Conservation (phyloP, 2,329 filamentous ascomycete species). For the Ceratocystis papillata region DNA sequence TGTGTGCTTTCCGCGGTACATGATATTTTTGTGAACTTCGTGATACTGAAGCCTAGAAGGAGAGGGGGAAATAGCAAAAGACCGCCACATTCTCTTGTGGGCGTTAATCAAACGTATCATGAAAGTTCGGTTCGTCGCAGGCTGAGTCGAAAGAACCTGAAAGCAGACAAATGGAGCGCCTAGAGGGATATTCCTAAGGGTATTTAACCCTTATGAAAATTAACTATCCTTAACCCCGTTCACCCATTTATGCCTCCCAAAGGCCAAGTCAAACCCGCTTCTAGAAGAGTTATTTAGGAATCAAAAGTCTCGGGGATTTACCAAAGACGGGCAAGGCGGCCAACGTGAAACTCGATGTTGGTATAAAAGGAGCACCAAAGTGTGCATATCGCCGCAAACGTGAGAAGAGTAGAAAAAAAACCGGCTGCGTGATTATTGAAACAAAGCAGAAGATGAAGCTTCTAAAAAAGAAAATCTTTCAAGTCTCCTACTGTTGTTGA, state of each 20-base stretch:
- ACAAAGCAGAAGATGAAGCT: neutral
- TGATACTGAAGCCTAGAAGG: neutral
- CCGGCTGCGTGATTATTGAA: neutral
- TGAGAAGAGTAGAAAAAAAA: neutral
- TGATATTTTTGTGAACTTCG: neutral
- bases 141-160: neutral
- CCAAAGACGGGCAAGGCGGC: slow-evolving; percentile 5
- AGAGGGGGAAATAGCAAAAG: neutral
- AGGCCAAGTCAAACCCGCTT: neutral
- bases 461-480: neutral
- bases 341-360: slow-evolving; percentile 2
- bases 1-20: neutral
- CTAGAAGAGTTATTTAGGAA: neutral
- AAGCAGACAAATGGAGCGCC: neutral
- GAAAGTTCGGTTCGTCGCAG: slow-evolving; percentile 1
- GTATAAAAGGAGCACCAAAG: slow-evolving; percentile 6
- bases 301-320: neutral
- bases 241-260: neutral
- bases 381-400: neutral
- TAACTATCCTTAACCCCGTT: neutral
- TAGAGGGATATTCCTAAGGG: neutral
- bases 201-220: neutral
- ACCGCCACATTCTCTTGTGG: neutral
- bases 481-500: slow-evolving; percentile 13
- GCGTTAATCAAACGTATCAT: slow-evolving; percentile 1